These are phyloP conservation scores for Lathyrus sativus DNA, from an alignment of 306 rosid genomes.

Conservation along the genomic window DNA sequence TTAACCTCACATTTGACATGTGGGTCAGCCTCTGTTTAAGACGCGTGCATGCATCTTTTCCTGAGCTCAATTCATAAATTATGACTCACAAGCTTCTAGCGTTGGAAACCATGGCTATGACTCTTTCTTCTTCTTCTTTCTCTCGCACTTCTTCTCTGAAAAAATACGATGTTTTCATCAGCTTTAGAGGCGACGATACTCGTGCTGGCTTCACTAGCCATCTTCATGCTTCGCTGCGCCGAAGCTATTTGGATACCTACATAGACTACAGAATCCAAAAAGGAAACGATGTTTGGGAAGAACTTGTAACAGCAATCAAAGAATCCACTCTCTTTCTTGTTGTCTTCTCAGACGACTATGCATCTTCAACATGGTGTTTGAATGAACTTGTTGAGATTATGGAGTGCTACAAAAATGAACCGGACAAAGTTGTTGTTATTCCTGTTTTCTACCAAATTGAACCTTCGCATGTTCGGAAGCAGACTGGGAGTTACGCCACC, in stretches of 20 bases:
- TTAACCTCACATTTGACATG: no score
- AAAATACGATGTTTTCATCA: background rate
- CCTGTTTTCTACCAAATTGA: background rate
- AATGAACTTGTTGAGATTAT: background rate
- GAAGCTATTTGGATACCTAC: background rate
- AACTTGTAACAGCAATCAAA: no score
- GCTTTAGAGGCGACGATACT: background rate
- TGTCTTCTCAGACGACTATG: no score
- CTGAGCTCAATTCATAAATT: no score
- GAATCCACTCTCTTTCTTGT: no score
- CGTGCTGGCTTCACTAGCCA: background rate
- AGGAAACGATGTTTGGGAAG: no score
- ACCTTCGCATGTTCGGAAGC: no score
- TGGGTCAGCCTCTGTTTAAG: no score
- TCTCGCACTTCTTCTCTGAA: background rate
- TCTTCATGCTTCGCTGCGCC: background rate
- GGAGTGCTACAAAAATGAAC: background rate
- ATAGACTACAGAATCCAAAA: no score
- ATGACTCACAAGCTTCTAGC: no score
- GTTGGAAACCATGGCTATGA: background rate
- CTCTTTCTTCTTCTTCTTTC: background rate
- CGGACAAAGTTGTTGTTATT: background rate
- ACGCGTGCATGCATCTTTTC: no score
- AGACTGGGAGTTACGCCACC: no score
- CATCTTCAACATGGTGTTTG: background rate